Evolutionary conservation across 2,329 filamentous ascomycete genomes (phyloP).

Genomic region (Fusarium gaditjirri): DNA sequence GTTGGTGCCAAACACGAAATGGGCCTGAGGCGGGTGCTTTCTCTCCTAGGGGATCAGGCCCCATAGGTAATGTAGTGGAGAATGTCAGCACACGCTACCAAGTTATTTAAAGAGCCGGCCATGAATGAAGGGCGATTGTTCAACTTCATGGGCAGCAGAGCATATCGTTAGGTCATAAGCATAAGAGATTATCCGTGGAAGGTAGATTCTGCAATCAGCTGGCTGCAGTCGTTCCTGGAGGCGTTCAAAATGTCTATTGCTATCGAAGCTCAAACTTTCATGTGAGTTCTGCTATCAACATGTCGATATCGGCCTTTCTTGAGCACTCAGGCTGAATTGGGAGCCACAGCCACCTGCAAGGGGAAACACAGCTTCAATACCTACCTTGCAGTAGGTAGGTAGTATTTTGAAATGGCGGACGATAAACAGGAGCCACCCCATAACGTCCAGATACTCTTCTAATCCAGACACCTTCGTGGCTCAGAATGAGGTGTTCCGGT

Average conservation of each 20-base stretch:
- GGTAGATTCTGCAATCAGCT: not conserved
- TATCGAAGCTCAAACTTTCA: not conserved
- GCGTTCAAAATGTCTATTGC: not conserved
- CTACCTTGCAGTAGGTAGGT: not conserved
- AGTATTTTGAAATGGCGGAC: slow-evolving; percentile 1
- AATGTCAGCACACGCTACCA: slow-evolving; percentile 39
- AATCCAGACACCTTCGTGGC: not conserved
- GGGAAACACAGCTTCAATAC: slow-evolving; percentile 14
- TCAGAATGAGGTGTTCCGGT: not conserved
- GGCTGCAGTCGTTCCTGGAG: not conserved
- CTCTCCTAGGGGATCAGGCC: slow-evolving; percentile 7
- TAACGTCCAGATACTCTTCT: not conserved
- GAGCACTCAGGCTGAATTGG: not conserved
- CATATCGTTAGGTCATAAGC: not conserved
- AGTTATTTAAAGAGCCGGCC: slow-evolving; percentile 25
- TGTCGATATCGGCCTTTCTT: not conserved
- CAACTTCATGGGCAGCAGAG: slow-evolving; percentile 7
- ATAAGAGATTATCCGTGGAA: not conserved
- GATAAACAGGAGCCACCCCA: slow-evolving; percentile 8
- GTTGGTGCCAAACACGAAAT: slow-evolving; percentile 36
- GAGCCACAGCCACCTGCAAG: slow-evolving; percentile 22
- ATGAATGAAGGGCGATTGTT: slow-evolving; percentile 5
- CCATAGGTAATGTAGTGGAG: slow-evolving; percentile 28
- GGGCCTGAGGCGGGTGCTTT: slow-evolving; percentile 33
- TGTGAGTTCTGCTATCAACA: not conserved